phyloP scores from a whole-genome alignment of 306 rosid genomes.

The Prunus dulcis region DNA sequence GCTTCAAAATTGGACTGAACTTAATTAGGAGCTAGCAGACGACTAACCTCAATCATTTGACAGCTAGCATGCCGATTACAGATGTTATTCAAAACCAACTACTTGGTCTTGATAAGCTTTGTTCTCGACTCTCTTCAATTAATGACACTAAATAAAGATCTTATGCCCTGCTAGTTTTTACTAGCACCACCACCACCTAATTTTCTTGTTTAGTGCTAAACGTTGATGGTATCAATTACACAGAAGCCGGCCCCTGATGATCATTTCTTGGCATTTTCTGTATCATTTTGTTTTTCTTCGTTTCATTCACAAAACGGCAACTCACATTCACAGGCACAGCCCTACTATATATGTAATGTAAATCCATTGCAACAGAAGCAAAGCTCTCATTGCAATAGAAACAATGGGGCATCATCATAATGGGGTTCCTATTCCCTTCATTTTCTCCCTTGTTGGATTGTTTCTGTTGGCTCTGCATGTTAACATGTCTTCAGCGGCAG shows the following conservation, averaged over 20 bases:
- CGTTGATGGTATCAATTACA: neutral
- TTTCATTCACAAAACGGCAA: neutral
- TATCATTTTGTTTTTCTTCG: neutral
- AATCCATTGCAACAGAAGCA: neutral
- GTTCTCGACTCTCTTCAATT: neutral
- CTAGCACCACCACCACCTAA: neutral
- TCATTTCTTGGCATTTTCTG: neutral
- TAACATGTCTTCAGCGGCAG: neutral
- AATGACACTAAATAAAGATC: neutral
- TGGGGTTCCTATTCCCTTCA: slow-evolving; percentile 12
- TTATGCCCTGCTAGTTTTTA: neutral
- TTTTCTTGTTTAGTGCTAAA: neutral
- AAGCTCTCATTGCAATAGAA: slow-evolving; percentile 1
- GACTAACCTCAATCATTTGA: too few species aligned
- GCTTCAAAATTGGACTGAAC: neutral
- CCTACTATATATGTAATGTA: neutral
- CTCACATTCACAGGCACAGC: neutral
- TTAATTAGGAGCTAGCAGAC: neutral
- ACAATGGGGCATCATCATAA: slow-evolving; percentile 1
- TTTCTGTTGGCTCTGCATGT: neutral
- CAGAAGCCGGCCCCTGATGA: neutral
- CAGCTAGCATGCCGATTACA: too few species aligned
- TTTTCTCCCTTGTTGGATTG: neutral
- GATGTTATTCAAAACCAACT: too few species aligned
- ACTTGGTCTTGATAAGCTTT: too few species aligned